These are phyloP conservation scores for Cydonia oblonga DNA, from an alignment of 331 rosid species.

Conservation along the genomic window DNA sequence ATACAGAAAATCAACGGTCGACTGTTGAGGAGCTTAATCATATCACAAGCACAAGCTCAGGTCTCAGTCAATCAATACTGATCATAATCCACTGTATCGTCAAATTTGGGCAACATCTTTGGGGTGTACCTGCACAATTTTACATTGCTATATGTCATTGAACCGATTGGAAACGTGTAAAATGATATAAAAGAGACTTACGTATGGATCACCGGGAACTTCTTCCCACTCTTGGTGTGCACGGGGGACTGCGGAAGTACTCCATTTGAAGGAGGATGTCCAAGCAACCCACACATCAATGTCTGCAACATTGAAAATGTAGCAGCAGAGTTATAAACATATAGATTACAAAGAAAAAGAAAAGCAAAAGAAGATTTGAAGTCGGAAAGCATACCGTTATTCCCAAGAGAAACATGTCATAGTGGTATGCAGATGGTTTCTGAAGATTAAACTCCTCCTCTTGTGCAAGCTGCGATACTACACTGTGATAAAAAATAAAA, in stretches of 20 bases:
- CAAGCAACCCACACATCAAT: conserved; percentile 57
- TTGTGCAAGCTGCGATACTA: conserved; percentile 71
- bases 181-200: conserved; percentile 1
- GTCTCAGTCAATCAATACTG: background rate
- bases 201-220: conserved; percentile 38
- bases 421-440: conserved; percentile 75
- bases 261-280: conserved; percentile 90
- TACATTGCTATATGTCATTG: background rate
- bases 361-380: background rate
- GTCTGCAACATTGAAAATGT: conserved; percentile 29
- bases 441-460: conserved; percentile 77
- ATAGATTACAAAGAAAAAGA: background rate
- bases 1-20: too few relatives aligned
- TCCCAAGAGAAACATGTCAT: conserved; percentile 63
- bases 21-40: background rate
- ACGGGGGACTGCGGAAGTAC: conserved; percentile 89
- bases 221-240: conserved; percentile 86
- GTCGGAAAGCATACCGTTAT: conserved; percentile 33
- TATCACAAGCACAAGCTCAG: background rate
- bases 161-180: background rate
- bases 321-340: background rate
- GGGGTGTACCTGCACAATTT: conserved; percentile 29
- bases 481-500: conserved; percentile 66
- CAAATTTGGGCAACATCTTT: conserved; percentile 6
- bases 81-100: conserved; percentile 1